Evolutionary conservation across 495 filamentous ascomycete genomes (phyloP), one percentile per base, ranked within the genome.

Genomic region (Emericellopsis terricola): DNA sequence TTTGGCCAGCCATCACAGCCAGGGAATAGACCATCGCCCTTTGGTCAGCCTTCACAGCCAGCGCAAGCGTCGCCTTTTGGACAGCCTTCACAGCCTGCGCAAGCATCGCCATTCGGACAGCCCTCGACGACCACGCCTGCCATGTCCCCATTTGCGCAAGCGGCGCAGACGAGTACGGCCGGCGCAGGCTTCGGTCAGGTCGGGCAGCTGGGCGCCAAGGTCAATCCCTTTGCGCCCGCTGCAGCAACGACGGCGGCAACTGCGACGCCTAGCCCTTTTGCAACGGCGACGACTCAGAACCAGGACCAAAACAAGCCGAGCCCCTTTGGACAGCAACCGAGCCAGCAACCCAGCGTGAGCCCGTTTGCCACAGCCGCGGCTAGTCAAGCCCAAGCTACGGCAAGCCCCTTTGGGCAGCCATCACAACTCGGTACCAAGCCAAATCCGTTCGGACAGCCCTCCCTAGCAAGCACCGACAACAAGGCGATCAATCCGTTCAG

Each of bases 1-100:
- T 59, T 64, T 44, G 57, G 54, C 0, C 57, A 64, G 36, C 38
- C 56, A 13, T 40, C 61, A 8, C 50, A 59, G 19, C 49, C 52
- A 14, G 52, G 56, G 29, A 49, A 51, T 1, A 38, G 50, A 35
- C 23, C 43, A 15, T 39, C 45, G 8, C 38, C 50, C 9, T 55
- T 55, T 37, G 53, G 53, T 0, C 41, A 51, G 16, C 39, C 53
- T 3, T 41, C 56, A 30, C 36, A 41, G 28, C 37, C 39, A 17
- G 38, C 48, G 10, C 51, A 46, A 28, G 34, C 50, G 1, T 43
- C 55, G 10, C 45, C 47, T 24, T 59, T 64, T 44, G 57, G 54
- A 0, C 57, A 64, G 37, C 38, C 56, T n/a, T 40, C 61, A 6
- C 50, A 57, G 19, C 49, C 52, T n/a, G 50, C 52, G 1, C 39